Percentiles rank a stretch among this genome's conserved stretches.
Conservation (phyloP, 1,284 basidiomycete species). For the Sphaerobolus stellatus region DNA sequence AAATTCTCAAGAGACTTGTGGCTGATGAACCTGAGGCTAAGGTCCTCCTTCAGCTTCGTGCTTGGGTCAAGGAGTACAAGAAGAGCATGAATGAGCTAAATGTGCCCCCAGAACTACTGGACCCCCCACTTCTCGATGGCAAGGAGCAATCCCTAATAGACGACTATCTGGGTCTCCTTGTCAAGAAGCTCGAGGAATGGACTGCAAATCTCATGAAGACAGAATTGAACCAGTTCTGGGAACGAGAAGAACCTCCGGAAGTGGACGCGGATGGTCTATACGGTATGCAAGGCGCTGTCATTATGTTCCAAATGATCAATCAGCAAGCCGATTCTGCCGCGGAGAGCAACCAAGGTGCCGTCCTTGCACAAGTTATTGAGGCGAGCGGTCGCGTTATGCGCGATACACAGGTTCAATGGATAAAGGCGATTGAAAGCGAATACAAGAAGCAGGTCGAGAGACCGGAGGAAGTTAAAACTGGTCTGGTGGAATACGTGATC, state of each 20-base stretch:
- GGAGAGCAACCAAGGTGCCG: slow-evolving; percentile 93
- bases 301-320: slow-evolving; percentile 98
- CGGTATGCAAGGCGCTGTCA: slow-evolving; percentile 88
- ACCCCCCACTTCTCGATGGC: slow-evolving; percentile 89
- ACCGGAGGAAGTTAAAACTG: slow-evolving; percentile 85
- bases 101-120: slow-evolving; percentile 77
- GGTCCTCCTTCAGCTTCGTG: slow-evolving; percentile 81
- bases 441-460: slow-evolving; percentile 86
- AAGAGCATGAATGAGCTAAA: slow-evolving; percentile 93
- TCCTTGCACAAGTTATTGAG: slow-evolving; percentile 87
- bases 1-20: slow-evolving; percentile 70
- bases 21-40: slow-evolving; percentile 82
- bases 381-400: slow-evolving; percentile 92
- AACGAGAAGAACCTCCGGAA: slow-evolving; percentile 85
- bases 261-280: slow-evolving; percentile 87
- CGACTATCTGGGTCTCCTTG: slow-evolving; percentile 92
- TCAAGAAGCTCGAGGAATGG: slow-evolving; percentile 98
- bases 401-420: slow-evolving; percentile 87
- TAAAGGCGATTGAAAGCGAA: slow-evolving; percentile 80
- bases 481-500: slow-evolving; percentile 94
- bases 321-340: slow-evolving; percentile 95
- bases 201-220: slow-evolving; percentile 90
- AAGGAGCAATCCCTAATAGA: slow-evolving; percentile 93
- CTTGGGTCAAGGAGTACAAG: slow-evolving; percentile 95
- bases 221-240: slow-evolving; percentile 83